phyloP scores from a whole-genome alignment of 228 moss, liverwort and hornwort species.

The Sphagnum fallax region DNA sequence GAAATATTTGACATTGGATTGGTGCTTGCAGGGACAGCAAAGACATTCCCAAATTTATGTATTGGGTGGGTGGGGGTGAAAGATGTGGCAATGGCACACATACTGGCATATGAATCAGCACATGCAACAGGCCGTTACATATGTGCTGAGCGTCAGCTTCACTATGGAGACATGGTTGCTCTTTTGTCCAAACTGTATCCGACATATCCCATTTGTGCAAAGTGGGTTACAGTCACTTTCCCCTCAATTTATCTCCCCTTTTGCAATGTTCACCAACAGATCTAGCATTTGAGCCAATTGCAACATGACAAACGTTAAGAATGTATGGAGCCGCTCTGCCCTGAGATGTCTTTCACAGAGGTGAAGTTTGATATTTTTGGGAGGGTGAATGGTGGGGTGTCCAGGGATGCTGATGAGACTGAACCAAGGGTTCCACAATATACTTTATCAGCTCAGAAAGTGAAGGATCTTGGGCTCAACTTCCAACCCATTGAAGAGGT shows the following conservation, averaged over 20 bases:
- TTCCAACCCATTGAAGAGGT: slow-evolving; percentile 39
- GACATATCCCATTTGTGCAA: slow-evolving; percentile 14
- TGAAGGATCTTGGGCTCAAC: slow-evolving; percentile 42
- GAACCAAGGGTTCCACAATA: slow-evolving; percentile 8
- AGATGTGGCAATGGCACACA: slow-evolving; percentile 19
- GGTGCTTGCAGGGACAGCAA: slow-evolving; percentile 10
- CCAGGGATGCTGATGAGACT: slow-evolving; percentile 35
- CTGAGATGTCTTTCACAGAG: not conserved
- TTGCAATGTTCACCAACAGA: not conserved
- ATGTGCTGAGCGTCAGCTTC: not conserved
- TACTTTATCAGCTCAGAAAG: slow-evolving; percentile 21
- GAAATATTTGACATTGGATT: not conserved
- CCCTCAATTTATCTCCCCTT: not conserved
- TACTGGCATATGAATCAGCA: slow-evolving; percentile 19
- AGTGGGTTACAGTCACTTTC: slow-evolving; percentile 9
- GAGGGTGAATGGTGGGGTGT: not conserved
- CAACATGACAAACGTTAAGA: not conserved
- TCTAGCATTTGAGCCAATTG: not conserved
- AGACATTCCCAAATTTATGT: slow-evolving; percentile 6
- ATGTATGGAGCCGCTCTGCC: not conserved
- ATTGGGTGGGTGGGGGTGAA: slow-evolving; percentile 19
- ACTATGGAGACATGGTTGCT: slow-evolving; percentile 1
- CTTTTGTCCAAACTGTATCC: slow-evolving; percentile 4
- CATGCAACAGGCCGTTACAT: slow-evolving; percentile 16
- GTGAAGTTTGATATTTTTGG: not conserved